A percentile compares a stretch with the other conserved stretches of the same genome.
Evolutionary conservation across 2,329 filamentous ascomycete species (phyloP).

Genomic region (Ophiostoma pallidulum): DNA sequence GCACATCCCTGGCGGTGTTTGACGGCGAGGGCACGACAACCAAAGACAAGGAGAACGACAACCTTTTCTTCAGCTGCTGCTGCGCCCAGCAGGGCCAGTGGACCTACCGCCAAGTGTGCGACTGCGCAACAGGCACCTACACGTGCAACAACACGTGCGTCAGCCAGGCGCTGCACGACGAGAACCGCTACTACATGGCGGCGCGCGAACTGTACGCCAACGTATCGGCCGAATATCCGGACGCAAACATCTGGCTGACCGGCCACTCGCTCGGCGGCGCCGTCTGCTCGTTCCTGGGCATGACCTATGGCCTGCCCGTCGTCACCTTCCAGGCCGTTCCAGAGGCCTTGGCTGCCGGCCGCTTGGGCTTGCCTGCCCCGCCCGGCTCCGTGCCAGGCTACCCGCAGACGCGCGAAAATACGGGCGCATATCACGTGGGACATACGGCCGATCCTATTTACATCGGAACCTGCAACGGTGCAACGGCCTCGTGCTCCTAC

Average conservation of each 20-base stretch:
- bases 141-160: slow-evolving; percentile 91
- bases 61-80: slow-evolving; percentile 95
- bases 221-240: slow-evolving; percentile 78
- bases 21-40: slow-evolving; percentile 96
- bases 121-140: slow-evolving; percentile 80
- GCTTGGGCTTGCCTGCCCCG: slow-evolving; percentile 76
- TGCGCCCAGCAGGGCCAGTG: slow-evolving; percentile 88
- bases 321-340: slow-evolving; percentile 90
- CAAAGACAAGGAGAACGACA: slow-evolving; percentile 96
- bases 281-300: slow-evolving; percentile 74
- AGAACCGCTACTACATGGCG: slow-evolving; percentile 87
- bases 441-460: slow-evolving; percentile 91
- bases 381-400: slow-evolving; percentile 64
- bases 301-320: slow-evolving; percentile 85
- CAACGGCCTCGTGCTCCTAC: slow-evolving; percentile 79
- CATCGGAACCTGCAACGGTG: slow-evolving; percentile 87
- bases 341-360: slow-evolving; percentile 75
- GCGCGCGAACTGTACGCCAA: slow-evolving; percentile 86
- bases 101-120: slow-evolving; percentile 85
- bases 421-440: slow-evolving; percentile 81
- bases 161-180: slow-evolving; percentile 60
- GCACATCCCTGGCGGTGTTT: slow-evolving; percentile 81
- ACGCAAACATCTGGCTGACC: slow-evolving; percentile 76
- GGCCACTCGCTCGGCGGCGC: slow-evolving; percentile 91
- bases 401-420: slow-evolving; percentile 62